Evolutionary conservation across 2,329 filamentous ascomycete species (phyloP).

Genomic region (Rhinocladiella mackenziei): DNA sequence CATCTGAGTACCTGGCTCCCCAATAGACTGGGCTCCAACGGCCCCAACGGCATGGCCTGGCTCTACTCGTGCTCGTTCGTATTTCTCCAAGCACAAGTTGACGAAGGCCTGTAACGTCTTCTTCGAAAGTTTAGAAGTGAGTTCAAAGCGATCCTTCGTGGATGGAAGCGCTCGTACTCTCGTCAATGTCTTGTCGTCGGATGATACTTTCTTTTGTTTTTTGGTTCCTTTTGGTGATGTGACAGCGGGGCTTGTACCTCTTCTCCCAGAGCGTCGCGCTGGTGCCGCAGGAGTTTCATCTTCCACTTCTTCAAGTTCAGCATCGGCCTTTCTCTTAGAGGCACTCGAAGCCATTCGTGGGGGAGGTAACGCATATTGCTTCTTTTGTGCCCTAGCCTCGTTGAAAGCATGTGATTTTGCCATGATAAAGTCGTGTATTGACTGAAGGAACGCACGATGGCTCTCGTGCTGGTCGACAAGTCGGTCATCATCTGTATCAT

Average conservation of each 20-base stretch:
- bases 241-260: constrained; percentile 1
- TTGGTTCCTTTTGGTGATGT: constrained; percentile 17
- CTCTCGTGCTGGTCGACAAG: constrained; percentile 72
- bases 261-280: constrained; percentile 25
- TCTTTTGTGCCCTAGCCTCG: constrained; percentile 38
- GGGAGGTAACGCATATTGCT: constrained; percentile 18
- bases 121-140: constrained; percentile 77
- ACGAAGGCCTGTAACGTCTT: constrained; percentile 73
- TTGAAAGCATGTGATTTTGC: constrained; percentile 60
- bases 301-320: constrained; percentile 39
- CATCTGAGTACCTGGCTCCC: constrained; percentile 98
- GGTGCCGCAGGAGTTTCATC: constrained; percentile 26
- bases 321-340: constrained; percentile 23
- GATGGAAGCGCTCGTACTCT: constrained; percentile 20
- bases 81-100: constrained; percentile 77
- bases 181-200: constrained; percentile 1
- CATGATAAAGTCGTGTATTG: constrained; percentile 68
- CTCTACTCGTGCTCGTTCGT: constrained; percentile 84
- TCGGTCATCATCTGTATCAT: constrained; percentile 43
- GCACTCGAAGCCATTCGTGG: constrained; percentile 5
- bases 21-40: constrained; percentile 94
- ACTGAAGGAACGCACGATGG: constrained; percentile 73
- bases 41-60: constrained; percentile 94
- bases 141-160: constrained; percentile 49
- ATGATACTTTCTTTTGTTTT: constrained; percentile 20